Percentiles rank a stretch among this genome's conserved stretches.
phyloP scores from a whole-genome alignment of 2,329 filamentous ascomycete species.

The Nigrospora oryzae region DNA sequence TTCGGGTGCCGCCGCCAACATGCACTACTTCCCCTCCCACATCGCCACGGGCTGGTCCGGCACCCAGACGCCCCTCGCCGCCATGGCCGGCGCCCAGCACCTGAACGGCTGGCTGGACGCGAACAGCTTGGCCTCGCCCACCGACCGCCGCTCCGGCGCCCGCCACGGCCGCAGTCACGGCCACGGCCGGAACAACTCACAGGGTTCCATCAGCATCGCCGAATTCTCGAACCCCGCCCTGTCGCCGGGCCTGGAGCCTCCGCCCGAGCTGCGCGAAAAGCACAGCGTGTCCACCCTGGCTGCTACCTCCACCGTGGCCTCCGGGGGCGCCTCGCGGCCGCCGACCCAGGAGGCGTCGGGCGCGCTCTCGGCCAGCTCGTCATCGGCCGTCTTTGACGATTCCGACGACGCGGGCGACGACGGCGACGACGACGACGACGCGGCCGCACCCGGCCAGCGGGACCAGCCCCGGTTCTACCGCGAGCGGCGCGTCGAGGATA shows the following conservation, averaged over 20 bases:
- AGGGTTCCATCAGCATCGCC: constrained; percentile 36
- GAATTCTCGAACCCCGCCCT: constrained; percentile 20
- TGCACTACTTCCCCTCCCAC: constrained; percentile 78
- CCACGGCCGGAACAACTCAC: constrained; percentile 35
- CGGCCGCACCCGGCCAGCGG: constrained; percentile 22
- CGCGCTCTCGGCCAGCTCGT: background rate
- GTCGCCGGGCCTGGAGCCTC: constrained; percentile 16
- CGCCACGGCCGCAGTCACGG: constrained; percentile 12
- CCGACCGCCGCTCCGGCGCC: background rate
- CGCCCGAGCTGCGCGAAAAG: constrained; percentile 40
- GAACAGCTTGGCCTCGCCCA: constrained; percentile 7
- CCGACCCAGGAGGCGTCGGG: constrained; percentile 42
- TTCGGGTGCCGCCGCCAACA: constrained; percentile 64
- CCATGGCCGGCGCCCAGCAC: constrained; percentile 64
- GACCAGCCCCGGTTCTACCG: constrained; percentile 20
- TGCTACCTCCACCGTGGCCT: constrained; percentile 33
- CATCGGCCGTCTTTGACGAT: constrained; percentile 12
- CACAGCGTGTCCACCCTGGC: constrained; percentile 55
- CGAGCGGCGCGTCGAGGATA: constrained; percentile 73
- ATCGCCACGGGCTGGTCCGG: constrained; percentile 64
- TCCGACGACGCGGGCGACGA: constrained; percentile 3
- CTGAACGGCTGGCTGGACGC: constrained; percentile 38
- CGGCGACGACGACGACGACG: constrained; percentile 6
- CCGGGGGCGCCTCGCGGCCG: constrained; percentile 43
- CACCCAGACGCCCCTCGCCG: constrained; percentile 70